A percentile compares a stretch with the other conserved stretches of the same genome.
phyloP scores from a whole-genome alignment of 805 yeast species.

The Candida railenensis region DNA sequence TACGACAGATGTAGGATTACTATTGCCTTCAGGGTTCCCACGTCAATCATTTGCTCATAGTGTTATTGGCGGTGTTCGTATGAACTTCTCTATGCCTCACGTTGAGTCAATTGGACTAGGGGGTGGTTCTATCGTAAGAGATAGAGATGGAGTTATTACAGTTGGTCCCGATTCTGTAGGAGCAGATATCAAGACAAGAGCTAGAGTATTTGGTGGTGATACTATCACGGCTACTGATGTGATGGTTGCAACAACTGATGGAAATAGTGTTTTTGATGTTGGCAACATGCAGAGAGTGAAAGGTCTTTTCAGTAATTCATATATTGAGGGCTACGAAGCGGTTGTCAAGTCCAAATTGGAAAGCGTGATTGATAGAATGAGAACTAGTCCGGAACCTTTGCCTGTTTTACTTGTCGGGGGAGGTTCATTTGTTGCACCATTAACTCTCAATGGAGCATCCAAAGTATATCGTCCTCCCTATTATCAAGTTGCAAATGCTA shows the following conservation, averaged over 20 bases:
- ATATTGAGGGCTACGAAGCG: conserved; percentile 8
- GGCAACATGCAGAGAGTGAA: conserved; percentile 25
- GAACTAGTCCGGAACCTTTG: conserved; percentile 42
- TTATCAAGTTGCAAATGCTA: conserved; percentile 48
- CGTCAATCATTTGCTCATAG: conserved; percentile 45
- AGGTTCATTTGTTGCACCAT: conserved; percentile 42
- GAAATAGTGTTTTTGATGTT: conserved; percentile 11
- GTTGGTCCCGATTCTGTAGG: conserved; percentile 53
- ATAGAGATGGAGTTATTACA: conserved; percentile 17
- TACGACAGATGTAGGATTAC: conserved; percentile 49
- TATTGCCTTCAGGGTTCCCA: conserved; percentile 47
- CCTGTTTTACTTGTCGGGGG: conserved; percentile 50
- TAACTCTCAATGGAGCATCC: conserved; percentile 44
- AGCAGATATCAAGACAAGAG: conserved; percentile 30
- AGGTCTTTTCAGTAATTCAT: conserved; percentile 10
- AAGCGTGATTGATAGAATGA: conserved; percentile 42
- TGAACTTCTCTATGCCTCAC: conserved; percentile 52
- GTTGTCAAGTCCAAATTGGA: conserved; percentile 32
- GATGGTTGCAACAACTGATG: conserved; percentile 18
- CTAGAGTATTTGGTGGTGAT: conserved; percentile 44
- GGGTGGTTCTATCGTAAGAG: conserved; percentile 47
- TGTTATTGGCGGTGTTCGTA: conserved; percentile 46
- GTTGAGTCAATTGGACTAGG: conserved; percentile 50
- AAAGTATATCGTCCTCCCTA: conserved; percentile 41
- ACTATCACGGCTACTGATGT: conserved; percentile 41